Evolutionary conservation across 108 stramenopile species (phyloP), one percentile per base, ranked within the genome.

Genomic region (Aurantiochytrium sp.): DNA sequence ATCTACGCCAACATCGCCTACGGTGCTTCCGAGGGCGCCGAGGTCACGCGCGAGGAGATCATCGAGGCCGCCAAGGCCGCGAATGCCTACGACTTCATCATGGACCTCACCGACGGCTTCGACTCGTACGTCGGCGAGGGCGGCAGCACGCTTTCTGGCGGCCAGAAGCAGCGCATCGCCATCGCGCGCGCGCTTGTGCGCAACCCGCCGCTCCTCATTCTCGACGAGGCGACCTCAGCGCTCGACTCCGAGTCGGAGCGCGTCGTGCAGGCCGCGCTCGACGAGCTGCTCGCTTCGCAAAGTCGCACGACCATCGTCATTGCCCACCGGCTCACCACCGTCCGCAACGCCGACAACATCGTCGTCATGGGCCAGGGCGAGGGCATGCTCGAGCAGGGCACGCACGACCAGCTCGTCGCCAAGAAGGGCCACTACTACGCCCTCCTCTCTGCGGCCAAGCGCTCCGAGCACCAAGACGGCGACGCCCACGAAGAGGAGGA

Each of bases 1-100:
- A 96, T 97, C 50, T 88, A 87, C 55, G 96, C 97, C 32, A 98
- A 98, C 91, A 95, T 98, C 30, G 89, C 94, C 69, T 96, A 95
- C 87, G 97, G 97, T 17, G 73, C 73, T 41, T 24, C 73, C n/a
- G 73, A 81, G 12, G 73, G 73, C 1, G 73, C n/a, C 1, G 45
- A 81, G 17, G 73, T 81, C 3, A 81, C 73, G 19, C 73, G 39
- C 4, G 85, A 53, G 21, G 87, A 65, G 4, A 31, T 95, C 37
- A 86, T 93, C 54, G 85, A 89, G 41, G 94, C 94, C 37, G 92
- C 93, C 36, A 91, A 89, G 37, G 86, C 68, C 21, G 92, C 94
- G n/a, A 90, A 91, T 86, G 93, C 93, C 12, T 93, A 94, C 87
- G 88, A 92, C 68, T 96, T 96, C 86, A 94, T 96, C 59, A 88